Percentiles rank a stretch among this genome's conserved stretches.
Conservation (phyloP, 2,329 filamentous ascomycete genomes). For the Aspergillus puulaauensis region DNA sequence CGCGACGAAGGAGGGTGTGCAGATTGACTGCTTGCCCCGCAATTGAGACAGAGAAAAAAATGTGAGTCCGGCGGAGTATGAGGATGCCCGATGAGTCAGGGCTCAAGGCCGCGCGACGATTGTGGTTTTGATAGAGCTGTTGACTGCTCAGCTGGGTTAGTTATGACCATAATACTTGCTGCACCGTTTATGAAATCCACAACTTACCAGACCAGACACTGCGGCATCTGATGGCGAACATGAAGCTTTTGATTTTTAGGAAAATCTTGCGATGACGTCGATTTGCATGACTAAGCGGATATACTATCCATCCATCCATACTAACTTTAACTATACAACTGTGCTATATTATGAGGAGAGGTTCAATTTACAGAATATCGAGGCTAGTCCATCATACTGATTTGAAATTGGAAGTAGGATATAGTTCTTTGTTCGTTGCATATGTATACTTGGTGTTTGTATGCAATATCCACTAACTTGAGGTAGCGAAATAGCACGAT, state of each 20-base stretch:
- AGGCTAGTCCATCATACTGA: too few relatives aligned
- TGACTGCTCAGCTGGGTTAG: background rate
- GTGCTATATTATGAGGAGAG: too few relatives aligned
- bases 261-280: slow-evolving; percentile 22
- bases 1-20: slow-evolving; percentile 23
- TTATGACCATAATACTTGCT: background rate
- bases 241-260: slow-evolving; percentile 4
- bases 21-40: slow-evolving; percentile 23
- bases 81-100: slow-evolving; percentile 7
- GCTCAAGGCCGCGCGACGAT: background rate
- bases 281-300: slow-evolving; percentile 17
- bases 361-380: too few relatives aligned
- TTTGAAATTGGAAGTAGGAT: too few relatives aligned
- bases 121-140: background rate
- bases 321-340: background rate
- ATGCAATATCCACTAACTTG: background rate
- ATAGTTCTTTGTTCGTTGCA: too few relatives aligned
- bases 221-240: background rate
- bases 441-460: background rate
- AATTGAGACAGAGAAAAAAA: background rate
- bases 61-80: background rate
- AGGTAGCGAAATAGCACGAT: too few relatives aligned
- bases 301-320: background rate
- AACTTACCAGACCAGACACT: slow-evolving; percentile 5
- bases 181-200: background rate